Evolutionary conservation across 306 rosid species (phyloP), one percentile per base, ranked within the genome.

Genomic region (Rosa chinensis): DNA sequence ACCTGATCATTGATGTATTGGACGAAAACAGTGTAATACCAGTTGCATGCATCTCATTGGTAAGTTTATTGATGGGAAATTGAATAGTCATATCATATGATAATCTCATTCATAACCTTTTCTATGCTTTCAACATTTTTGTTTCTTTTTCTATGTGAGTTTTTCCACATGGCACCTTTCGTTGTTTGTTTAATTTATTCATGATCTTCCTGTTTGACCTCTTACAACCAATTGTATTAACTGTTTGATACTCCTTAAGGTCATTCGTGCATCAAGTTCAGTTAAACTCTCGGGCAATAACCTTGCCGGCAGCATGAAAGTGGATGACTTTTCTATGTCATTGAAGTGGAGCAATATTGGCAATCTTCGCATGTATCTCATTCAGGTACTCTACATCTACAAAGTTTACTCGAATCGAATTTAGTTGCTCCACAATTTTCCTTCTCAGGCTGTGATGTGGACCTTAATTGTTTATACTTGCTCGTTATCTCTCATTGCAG

Each of bases 1-100:
- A 95, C 92, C 70, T 92, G 84, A 82, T 85, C 61, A 85, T 92
- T 64, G 89, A 92, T 81, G 94, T 95, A 52, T 42, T 89, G 83
- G 94, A 86, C 74, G 89, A 68, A 35, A 80, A 86, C 23, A 75
- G 84, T 80, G 85, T 78, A 79, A 87, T 87, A 82, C 98, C 97
- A 13, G 98, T 92, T 64, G 97, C 94, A 11, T 92, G 99, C 86
- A 89, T 95, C 89, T 84, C 97, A 37, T 80, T 92, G 97, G 99
- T 95, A 85, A 75, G 90, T 67, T 72, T 52, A 64, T 84, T 4
- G 39, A 48, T 70, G 66, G 28, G 64, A 59, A 28, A 48, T 37
- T 49, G 32, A 52, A 49, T 79, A 56, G 11, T n/a, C 25, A 11
- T 49, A 12, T 44, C 21, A n/a, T 52, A 8, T 50, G 62, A 52